These are phyloP conservation scores for Leishmania amazonensis DNA, from an alignment of 208 protist species.

Conservation along the genomic window DNA sequence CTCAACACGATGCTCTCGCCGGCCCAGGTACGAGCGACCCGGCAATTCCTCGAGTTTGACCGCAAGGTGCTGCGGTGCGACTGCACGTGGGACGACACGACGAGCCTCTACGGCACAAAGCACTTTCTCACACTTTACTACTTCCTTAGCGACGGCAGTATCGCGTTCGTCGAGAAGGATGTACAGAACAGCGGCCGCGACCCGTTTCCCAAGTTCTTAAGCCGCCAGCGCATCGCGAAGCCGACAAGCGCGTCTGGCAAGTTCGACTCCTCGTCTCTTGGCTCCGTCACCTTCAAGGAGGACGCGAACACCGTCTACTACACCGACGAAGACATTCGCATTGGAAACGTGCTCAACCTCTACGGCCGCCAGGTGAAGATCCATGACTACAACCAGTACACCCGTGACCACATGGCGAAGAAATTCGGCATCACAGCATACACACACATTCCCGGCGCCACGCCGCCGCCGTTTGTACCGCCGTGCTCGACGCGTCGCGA, in stretches of 20 bases:
- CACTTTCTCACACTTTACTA: conserved; percentile 96
- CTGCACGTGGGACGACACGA: conserved; percentile 95
- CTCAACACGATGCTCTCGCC: conserved; percentile 74
- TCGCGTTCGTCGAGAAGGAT: conserved; percentile 95
- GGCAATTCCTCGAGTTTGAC: conserved; percentile 95
- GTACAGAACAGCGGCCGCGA: conserved; percentile 97
- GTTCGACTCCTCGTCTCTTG: conserved; percentile 87
- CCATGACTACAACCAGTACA: conserved; percentile 96
- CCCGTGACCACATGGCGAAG: conserved; percentile 83
- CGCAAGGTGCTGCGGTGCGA: conserved; percentile 97
- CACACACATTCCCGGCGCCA: conserved; percentile 60
- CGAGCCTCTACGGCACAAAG: conserved; percentile 86
- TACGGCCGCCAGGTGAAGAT: conserved; percentile 89
- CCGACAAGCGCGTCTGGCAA: conserved; percentile 58
- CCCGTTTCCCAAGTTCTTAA: conserved; percentile 96
- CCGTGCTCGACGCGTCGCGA: conserved; percentile 83
- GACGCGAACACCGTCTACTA: conserved; percentile 94
- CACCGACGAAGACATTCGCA: conserved; percentile 92
- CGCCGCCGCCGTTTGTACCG: conserved; percentile 59
- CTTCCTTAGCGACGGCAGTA: conserved; percentile 97
- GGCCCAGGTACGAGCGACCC: conserved; percentile 87
- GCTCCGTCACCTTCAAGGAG: conserved; percentile 93
- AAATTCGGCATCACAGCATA: conserved; percentile 70
- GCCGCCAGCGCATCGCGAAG: conserved; percentile 87
- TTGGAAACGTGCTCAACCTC: conserved; percentile 90